These are phyloP conservation scores for Fusarium sp. DNA, from an alignment of 2,329 filamentous ascomycete genomes.

Conservation along the genomic window DNA sequence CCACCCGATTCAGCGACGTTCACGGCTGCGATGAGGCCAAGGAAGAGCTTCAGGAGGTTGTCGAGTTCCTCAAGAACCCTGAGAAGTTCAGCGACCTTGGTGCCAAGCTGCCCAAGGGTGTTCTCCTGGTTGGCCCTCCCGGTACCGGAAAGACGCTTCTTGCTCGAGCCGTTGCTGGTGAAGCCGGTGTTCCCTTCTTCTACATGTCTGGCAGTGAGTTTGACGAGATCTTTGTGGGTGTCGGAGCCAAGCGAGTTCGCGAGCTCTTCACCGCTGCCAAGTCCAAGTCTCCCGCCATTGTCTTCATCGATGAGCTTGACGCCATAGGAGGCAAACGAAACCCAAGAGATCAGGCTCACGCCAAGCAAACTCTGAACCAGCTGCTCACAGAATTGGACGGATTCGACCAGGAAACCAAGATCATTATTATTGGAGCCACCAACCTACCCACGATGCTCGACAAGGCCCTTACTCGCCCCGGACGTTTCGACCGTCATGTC, in stretches of 20 bases:
- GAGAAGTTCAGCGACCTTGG: conserved; percentile 93
- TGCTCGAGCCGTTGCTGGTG: conserved; percentile 93
- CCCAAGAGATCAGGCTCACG: conserved; percentile 90
- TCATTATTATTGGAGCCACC: conserved; percentile 95
- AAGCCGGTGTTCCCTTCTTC: conserved; percentile 98
- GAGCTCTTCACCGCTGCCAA: conserved; percentile 90
- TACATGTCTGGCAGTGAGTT: conserved; percentile 99
- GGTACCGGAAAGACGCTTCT: conserved; percentile 98
- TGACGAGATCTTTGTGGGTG: conserved; percentile 97
- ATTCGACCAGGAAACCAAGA: conserved; percentile 92
- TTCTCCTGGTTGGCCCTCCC: conserved; percentile 92
- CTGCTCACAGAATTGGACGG: conserved; percentile 96
- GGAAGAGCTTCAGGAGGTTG: conserved; percentile 95
- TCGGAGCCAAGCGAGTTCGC: conserved; percentile 94
- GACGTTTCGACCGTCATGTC: conserved; percentile 95
- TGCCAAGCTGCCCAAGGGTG: conserved; percentile 96
- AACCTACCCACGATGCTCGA: conserved; percentile 96
- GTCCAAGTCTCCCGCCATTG: conserved; percentile 87
- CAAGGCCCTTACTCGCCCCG: conserved; percentile 92
- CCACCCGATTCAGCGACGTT: conserved; percentile 89
- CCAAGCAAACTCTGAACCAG: conserved; percentile 98
- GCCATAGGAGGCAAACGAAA: conserved; percentile 96
- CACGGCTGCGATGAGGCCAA: conserved; percentile 98
- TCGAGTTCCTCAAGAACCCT: conserved; percentile 94
- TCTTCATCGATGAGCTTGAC: conserved; percentile 95